Base-by-base conservation (phyloP, 495 filamentous ascomycete genomes). In the Aspergillus diversus region DNA sequence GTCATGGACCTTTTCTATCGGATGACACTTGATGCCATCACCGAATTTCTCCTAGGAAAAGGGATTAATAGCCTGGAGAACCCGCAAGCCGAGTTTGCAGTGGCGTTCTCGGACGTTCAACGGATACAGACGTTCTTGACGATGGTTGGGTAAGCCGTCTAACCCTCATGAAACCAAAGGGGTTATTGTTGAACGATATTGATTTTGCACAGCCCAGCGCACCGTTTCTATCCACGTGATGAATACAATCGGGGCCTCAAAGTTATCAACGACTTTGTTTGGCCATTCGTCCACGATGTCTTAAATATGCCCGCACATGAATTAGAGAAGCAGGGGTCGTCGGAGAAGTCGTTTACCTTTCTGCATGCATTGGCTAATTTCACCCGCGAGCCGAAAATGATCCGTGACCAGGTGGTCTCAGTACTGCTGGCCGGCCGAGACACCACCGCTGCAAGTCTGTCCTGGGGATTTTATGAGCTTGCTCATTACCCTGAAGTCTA, bases 21-120 rank as follows among this genome's bases (percentile, higher is more conserved):
- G 27, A 78, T 81, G 75, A 85, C 84, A 2, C 75, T 88, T 1
- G 85, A 88, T 59, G 80, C 83, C 17, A 83, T 84, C 11, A 87
- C 85, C 11, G 83, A 87, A 56, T 88, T 86, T 62, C 72, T 88
- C 5, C 73, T 88, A 1, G 85, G 85, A 8, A 69, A 75, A 2
- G 80, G 78, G 57, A 80, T 84, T 55, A 75, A 84, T 54, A 86
- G 81, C 53, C 57, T 85, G 35, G 67, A 72, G n/a, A 80, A 86
- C 52, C 81, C 82, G 1, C 75, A 76, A 55, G 72, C 72, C 17
- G 75, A 80, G 33, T 86, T 87, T 60, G 83, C 80, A 0, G 48
- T 77, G 42, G 82, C 82, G 0, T 87, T 87, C 65, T 73, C 74
- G 50, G 76, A 83, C 39, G 85, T 84, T 32, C 83, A 87, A 63